phyloP scores from a whole-genome alignment of 2,329 filamentous ascomycete species.

The Talaromyces sp. region DNA sequence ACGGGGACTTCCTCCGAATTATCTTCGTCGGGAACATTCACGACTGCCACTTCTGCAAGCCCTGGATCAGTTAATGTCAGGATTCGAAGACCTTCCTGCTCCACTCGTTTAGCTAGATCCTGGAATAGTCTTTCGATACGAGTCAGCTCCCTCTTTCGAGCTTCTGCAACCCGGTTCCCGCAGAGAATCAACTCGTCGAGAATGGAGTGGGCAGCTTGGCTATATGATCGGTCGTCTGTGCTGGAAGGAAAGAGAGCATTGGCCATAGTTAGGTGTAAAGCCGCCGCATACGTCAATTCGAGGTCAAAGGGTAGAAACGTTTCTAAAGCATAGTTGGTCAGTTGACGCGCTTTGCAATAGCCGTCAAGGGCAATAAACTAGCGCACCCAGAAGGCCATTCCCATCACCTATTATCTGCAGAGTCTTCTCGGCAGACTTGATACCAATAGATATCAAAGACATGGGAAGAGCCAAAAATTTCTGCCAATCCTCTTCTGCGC shows the following conservation, averaged over 20 bases:
- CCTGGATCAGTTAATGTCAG: slow-evolving; percentile 14
- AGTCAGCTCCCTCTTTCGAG: slow-evolving; percentile 29
- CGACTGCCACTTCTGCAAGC: background rate
- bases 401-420: slow-evolving; percentile 34
- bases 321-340: slow-evolving; percentile 17
- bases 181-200: slow-evolving; percentile 30
- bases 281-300: slow-evolving; percentile 30
- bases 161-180: slow-evolving; percentile 29
- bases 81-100: slow-evolving; percentile 19
- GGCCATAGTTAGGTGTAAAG: slow-evolving; percentile 30
- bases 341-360: background rate
- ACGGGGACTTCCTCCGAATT: background rate
- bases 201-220: slow-evolving; percentile 20
- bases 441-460: slow-evolving; percentile 34
- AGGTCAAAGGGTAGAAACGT: slow-evolving; percentile 32
- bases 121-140: slow-evolving; percentile 24
- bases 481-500: slow-evolving; percentile 22
- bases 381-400: slow-evolving; percentile 31
- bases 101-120: slow-evolving; percentile 17
- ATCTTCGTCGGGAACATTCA: background rate
- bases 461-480: slow-evolving; percentile 29
- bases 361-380: background rate
- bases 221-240: slow-evolving; percentile 16
- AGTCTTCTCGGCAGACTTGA: slow-evolving; percentile 38
- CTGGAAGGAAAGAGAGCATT: slow-evolving; percentile 27